These are phyloP conservation scores for Podaxis carcinomalis DNA, from an alignment of 768 basidiomycete species.

Conservation along the genomic window DNA sequence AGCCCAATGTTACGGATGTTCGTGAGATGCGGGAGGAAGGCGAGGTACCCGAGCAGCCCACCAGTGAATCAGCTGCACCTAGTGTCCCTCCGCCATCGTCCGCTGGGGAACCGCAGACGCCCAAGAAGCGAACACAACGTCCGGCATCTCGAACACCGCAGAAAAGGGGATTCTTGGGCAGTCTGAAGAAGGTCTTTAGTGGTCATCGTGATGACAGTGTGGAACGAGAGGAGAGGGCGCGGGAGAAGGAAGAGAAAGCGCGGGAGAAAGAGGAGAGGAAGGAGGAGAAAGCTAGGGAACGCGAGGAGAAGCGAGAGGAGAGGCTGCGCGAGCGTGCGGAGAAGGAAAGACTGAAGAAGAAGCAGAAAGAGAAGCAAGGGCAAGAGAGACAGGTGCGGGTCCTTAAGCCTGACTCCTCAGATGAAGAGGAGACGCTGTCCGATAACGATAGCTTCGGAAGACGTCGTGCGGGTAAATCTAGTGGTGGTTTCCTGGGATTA, in stretches of 20 bases:
- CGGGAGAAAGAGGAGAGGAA: not conserved
- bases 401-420: not conserved
- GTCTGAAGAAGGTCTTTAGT: constrained; percentile 41
- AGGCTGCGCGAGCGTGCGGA: constrained; percentile 2
- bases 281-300: constrained; percentile 1
- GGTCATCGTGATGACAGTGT: not conserved
- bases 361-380: not conserved
- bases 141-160: constrained; percentile 13
- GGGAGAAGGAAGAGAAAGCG: constrained; percentile 8
- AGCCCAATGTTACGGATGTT: not conserved
- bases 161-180: constrained; percentile 36
- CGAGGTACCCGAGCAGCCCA: not conserved
- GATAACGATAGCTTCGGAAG: not conserved
- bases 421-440: not conserved
- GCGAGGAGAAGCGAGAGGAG: not conserved
- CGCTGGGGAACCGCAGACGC: not conserved
- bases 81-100: not conserved
- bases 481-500: not conserved
- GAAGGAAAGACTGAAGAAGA: constrained; percentile 7
- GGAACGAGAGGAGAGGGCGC: not conserved
- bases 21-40: not conserved
- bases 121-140: not conserved
- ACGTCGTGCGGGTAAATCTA: not conserved
- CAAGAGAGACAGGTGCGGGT: not conserved
- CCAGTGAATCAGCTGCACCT: not conserved